Evolutionary conservation across 768 basidiomycete genomes (phyloP).

Genomic region (Termitomyces heimii): DNA sequence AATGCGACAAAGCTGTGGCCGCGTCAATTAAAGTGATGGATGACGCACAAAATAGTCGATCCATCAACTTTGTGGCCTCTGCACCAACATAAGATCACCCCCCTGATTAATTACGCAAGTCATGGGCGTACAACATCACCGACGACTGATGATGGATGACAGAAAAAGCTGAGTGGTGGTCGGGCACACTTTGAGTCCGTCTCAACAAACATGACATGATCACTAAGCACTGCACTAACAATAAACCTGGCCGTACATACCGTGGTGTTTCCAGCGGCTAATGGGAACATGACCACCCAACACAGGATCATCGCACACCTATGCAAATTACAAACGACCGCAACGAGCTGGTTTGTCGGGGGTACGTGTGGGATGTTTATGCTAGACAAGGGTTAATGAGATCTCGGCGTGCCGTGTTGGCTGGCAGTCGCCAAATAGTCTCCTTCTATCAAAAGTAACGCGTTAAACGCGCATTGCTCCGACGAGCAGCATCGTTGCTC

Average conservation of each 20-base stretch:
- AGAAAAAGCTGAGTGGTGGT: neutral
- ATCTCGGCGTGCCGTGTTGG: too few species aligned
- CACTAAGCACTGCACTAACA: neutral
- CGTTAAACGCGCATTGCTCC: too few species aligned
- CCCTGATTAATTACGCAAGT: neutral
- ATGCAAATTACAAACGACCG: neutral
- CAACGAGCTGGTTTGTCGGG: neutral
- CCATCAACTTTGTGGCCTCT: too few species aligned
- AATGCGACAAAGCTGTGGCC: neutral
- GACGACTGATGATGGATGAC: neutral
- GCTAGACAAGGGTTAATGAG: too few species aligned
- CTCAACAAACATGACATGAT: neutral
- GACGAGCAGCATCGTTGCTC: too few species aligned
- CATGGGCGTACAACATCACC: neutral
- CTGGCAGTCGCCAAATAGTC: neutral
- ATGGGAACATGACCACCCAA: too few species aligned
- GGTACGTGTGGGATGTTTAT: neutral
- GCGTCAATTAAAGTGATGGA: neutral
- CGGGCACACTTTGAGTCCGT: neutral
- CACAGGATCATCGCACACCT: neutral
- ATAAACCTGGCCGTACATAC: neutral
- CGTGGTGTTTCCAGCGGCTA: too few species aligned
- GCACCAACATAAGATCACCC: neutral
- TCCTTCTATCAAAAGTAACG: neutral
- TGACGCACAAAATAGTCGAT: neutral